These are phyloP conservation scores for Trichopus zeylanicus DNA, from an alignment of 116 monocot species.

Conservation along the genomic window DNA sequence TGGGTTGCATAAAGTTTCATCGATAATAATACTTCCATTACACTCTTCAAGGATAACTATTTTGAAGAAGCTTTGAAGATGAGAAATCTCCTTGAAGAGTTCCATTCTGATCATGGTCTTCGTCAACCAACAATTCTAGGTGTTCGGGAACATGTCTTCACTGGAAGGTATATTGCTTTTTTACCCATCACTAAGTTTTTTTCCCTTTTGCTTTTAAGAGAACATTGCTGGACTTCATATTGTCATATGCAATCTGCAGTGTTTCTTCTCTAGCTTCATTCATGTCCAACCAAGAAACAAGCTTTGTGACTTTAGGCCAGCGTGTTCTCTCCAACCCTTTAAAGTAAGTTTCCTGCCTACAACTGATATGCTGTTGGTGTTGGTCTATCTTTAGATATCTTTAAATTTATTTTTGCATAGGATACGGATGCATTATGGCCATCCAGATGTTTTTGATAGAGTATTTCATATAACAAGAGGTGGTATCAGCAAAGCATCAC, in stretches of 20 bases:
- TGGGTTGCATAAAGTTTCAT: no score
- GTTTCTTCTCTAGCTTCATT: conserved; percentile 96
- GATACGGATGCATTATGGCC: conserved; percentile 97
- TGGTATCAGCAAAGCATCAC: conserved; percentile 98
- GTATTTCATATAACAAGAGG: conserved; percentile 97
- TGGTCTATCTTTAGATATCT: background rate
- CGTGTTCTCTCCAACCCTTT: conserved; percentile 86
- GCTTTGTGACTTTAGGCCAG: conserved; percentile 96
- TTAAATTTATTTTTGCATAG: conserved; percentile 20
- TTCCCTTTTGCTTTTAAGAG: background rate
- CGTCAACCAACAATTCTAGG: conserved; percentile 81
- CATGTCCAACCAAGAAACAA: conserved; percentile 99
- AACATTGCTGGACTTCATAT: background rate
- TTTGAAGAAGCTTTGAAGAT: conserved; percentile 98
- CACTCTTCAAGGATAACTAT: conserved; percentile 74
- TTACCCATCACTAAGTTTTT: background rate
- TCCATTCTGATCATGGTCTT: conserved; percentile 61
- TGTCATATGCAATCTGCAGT: conserved; percentile 29
- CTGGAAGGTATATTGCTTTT: conserved; percentile 56
- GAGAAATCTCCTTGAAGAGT: conserved; percentile 98
- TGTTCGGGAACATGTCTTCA: conserved; percentile 93
- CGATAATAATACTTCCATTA: background rate
- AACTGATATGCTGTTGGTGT: background rate
- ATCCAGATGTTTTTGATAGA: conserved; percentile 99
- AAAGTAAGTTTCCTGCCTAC: conserved; percentile 48